A percentile compares a stretch with the other conserved stretches of the same genome.
Conservation (phyloP, 2,329 filamentous ascomycete species). For the Pseudogymnoascus sp. region DNA sequence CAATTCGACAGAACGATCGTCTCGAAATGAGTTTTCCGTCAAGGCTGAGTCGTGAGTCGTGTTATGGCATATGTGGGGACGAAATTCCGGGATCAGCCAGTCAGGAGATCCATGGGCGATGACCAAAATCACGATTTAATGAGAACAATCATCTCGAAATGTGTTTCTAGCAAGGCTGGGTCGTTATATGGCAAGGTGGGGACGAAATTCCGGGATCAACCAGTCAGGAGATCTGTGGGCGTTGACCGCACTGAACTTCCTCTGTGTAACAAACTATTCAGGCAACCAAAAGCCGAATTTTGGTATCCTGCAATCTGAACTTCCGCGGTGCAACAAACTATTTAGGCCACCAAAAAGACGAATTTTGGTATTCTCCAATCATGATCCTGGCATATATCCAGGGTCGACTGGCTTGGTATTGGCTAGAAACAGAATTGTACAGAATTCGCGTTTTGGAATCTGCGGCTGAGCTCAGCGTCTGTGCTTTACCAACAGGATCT, state of each 20-base stretch:
- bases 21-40: background rate
- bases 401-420: background rate
- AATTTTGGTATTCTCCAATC: background rate
- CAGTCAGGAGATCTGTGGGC: too few species aligned
- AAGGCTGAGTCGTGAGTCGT: background rate
- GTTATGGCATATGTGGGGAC: background rate
- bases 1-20: background rate
- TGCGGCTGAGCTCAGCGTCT: background rate
- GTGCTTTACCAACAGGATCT: background rate
- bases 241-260: too few species aligned
- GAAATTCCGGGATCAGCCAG: background rate
- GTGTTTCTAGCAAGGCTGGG: background rate
- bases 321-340: background rate
- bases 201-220: too few species aligned
- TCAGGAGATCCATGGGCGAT: background rate
- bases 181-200: too few species aligned
- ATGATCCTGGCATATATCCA: background rate
- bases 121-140: background rate
- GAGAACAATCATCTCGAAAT: background rate
- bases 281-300: background rate
- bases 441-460: background rate
- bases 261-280: too few species aligned
- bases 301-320: background rate
- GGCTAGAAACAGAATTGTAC: background rate
- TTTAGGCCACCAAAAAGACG: background rate